phyloP scores from a whole-genome alignment of 2,329 filamentous ascomycete genomes.

The Stemphylium lycopersici region DNA sequence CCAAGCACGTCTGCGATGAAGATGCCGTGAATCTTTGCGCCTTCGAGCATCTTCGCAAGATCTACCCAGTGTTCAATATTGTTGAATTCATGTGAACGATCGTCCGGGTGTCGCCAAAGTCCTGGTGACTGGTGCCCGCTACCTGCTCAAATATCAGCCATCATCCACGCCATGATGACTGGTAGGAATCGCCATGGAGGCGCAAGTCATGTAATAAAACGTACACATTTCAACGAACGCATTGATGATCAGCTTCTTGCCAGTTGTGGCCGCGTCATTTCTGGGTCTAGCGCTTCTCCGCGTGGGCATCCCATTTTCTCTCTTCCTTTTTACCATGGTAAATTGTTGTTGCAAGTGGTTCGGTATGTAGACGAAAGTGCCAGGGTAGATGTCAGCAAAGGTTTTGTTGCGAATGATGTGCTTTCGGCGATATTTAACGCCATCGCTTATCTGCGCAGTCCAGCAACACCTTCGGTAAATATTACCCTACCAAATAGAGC shows the following conservation, averaged over 20 bases:
- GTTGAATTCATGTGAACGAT: conserved; percentile 65
- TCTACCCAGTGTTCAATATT: conserved; percentile 47
- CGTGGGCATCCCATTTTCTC: conserved; percentile 19
- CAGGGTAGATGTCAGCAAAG: too few relatives aligned
- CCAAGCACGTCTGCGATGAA: conserved; percentile 56
- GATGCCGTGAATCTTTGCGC: conserved; percentile 49
- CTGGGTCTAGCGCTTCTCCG: conserved; percentile 18
- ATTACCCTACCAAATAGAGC: too few relatives aligned
- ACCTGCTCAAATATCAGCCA: conserved; percentile 16
- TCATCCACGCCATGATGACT: too few relatives aligned
- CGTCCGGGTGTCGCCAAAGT: conserved; percentile 68
- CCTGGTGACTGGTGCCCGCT: conserved; percentile 56
- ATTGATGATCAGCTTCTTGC: conserved; percentile 51
- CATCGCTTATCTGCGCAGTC: conserved; percentile 30
- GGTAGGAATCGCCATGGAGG: too few relatives aligned
- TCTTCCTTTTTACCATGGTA: conserved; percentile 19
- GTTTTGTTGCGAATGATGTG: conserved; percentile 35
- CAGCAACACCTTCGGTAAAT: conserved; percentile 9
- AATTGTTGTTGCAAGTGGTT: background rate
- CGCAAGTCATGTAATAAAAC: background rate
- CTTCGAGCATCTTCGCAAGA: conserved; percentile 48
- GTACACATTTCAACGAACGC: conserved; percentile 53
- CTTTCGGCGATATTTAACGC: conserved; percentile 33
- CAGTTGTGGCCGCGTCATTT: conserved; percentile 24
- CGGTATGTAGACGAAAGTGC: background rate